Base-by-base conservation (phyloP, 2,329 filamentous ascomycete species). In the Myrmaecium sp. region DNA sequence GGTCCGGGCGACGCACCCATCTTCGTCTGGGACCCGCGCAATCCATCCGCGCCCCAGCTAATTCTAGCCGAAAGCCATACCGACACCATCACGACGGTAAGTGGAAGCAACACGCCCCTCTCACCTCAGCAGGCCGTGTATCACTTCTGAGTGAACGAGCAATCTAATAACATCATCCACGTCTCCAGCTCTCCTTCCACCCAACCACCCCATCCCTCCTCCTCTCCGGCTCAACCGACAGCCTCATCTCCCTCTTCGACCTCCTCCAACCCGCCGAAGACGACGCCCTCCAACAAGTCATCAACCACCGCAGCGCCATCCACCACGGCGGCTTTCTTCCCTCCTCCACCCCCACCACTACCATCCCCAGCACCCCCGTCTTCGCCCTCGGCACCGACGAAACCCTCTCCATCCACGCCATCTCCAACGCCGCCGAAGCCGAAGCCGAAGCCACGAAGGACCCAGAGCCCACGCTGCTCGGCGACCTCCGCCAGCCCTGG, bases 341-440 rank as follows among this genome's bases (percentile, higher is more conserved):
- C 50, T 57, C 10, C 64, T 63, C 4, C 66, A 76, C 41, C 1
- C 11, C 8, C 9, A 12, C n/a, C 25, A 31, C n/a, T n/a, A n/a
- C n/a, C n/a, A n/a, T n/a, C 24, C 43, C 43, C 1, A 34, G 33
- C 20, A 49, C 44, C 3, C 43, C 49, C 20, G 65, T 83, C 17
- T 81, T 71, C 35, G 76, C 75, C 4, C 53, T 84, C 6, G 80
- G 75, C 1, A 77, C 82, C 31, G 80, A 86, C 44, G 80, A 89
- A 55, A 72, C 69, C 31, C 66, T 83, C 34, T 73, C 75, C 11
- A 62, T 83, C 30, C 82, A 83, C 45, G 66, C 74, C 33, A 55
- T 78, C 29, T 66, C 70, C 25, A 74, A 76, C 35, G 64, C 66
- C 20, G 55, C 59, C n/a, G 64, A 67, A 23, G 66, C 66, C 11